Base-by-base conservation (phyloP, 2,329 filamentous ascomycete genomes). In the Pseudogymnoascus sp. region DNA sequence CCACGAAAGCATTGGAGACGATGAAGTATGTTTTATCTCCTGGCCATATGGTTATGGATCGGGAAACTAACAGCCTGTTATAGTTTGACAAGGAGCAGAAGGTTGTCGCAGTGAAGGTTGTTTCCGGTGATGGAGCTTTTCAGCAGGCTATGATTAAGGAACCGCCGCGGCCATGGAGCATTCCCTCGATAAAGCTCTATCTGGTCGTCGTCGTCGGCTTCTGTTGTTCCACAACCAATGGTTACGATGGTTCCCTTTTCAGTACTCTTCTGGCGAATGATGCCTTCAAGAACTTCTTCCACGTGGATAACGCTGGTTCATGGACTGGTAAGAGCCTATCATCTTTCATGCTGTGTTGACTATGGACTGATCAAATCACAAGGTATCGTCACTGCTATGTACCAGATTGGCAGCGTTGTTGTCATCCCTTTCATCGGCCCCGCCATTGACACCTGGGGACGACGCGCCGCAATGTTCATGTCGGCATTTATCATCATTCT, bases 81-180 rank as follows among this genome's bases (percentile, higher is more conserved):
- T 14, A 56, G 46, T 56, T 33, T 7, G 46, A 56, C n/a, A 56
- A 33, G 46, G 46, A 56, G 8, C 46, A 56, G 26, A 56, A 33
- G 26, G 60, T 64, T n/a, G 60, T 60, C 6, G 70, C 75, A 63
- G 72, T 78, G 68, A 81, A 78, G 67, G 74, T 81, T 64, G 75
- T 84, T 68, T 75, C 70, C 22, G 82, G 82, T 65, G 79, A 79
- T 66, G 80, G 82, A 67, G 81, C 81, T 60, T 84, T 79, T 72
- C 78, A 81, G 66, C 79, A 84, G 71, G 83, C 83, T 22, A 76
- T 81, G 72, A 70, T 82, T 69, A 80, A 81, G 72, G 82, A 84
- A 68, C 79, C 80, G 7, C 77, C 79, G 19, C 72, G 67, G 33
- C 73, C 78, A 60, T 80, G 74, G 70, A 76, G 76, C 37, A 71